phyloP scores from a whole-genome alignment of 345 rosid species.

The Arabis hirsuta region DNA sequence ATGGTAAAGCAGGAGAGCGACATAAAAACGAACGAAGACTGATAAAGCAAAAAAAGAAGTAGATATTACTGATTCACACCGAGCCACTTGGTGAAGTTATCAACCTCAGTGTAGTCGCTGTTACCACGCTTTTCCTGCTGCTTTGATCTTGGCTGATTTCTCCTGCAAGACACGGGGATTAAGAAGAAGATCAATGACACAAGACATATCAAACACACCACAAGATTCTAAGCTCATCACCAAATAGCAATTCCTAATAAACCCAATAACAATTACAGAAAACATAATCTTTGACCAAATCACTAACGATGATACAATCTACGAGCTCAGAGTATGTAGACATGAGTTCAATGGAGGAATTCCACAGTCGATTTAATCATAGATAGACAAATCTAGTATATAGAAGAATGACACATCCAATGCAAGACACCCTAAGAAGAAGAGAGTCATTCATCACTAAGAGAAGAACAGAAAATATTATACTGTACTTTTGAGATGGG shows the following conservation, averaged over 20 bases:
- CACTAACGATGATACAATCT: too few species aligned
- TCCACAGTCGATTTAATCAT: too few species aligned
- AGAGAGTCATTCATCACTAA: background rate
- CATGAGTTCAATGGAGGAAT: too few species aligned
- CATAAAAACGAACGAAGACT: background rate
- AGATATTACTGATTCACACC: conserved; percentile 51
- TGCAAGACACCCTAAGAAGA: background rate
- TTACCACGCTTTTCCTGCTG: conserved; percentile 90
- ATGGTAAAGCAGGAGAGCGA: background rate
- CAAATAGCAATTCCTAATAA: background rate
- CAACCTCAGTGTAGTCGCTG: conserved; percentile 72
- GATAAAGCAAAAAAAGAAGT: background rate
- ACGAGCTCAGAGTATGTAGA: too few species aligned
- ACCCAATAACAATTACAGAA: background rate
- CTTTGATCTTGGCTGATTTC: conserved; percentile 61
- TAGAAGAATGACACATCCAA: too few species aligned
- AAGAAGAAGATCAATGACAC: background rate
- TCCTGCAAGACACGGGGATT: conserved; percentile 51
- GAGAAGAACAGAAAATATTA: background rate
- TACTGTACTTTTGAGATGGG: conserved; percentile 58
- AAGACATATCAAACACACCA: background rate
- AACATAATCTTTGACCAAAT: too few species aligned
- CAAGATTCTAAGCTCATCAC: background rate
- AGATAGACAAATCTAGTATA: too few species aligned
- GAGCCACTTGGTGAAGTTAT: conserved; percentile 74